Base-by-base conservation (phyloP, 257 asterid species). In the Plectranthus barbatus region DNA sequence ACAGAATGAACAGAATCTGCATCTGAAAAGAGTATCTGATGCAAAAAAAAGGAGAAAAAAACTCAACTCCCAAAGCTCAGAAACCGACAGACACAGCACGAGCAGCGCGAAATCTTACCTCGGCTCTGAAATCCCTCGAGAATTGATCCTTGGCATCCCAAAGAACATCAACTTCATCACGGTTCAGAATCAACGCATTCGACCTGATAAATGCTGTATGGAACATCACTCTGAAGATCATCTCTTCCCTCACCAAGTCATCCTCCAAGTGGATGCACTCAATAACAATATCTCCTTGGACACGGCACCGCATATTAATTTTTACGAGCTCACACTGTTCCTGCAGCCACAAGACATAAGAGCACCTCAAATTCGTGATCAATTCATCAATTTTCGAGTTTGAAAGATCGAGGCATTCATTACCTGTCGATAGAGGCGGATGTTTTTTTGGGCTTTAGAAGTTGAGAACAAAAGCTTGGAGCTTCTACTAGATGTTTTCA, bases 201-300 rank as follows among this genome's bases (percentile, higher is more conserved):
- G 96, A 90, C 67, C 97, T 76, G 69, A 92, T 79, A 74, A 93
- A 93, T 49, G 97, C 86, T 42, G 99, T 87, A 78, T 93, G 92
- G 70, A 90, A 86, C 97, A 93, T 87, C 58, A 86, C 83, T 76
- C 96, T 87, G 37, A 87, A 90, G 67, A 93, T 87, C 77, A 83
- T 85, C 79, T 90, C 95, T 72, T 93, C 99, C 81, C 84, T 78
- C 75, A 73, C 82, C 45, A 87, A 76, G 74, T 85, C 96, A 64
- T 87, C 96, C 66, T 90, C 94, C 68, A 90, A 74, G 77, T 93
- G 99, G 70, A 87, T 80, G 69, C 96, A 93, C 81, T 93, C 99
- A 36, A 93, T 84, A 70, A 93, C 95, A 70, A 87, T 76, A 79
- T 93, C 99, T 57, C 99, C 96, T 79, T 84, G 94, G 66, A 90